Evolutionary conservation across 345 rosid species (phyloP), one percentile per base, ranked within the genome.

Genomic region (Salix suchowensis): DNA sequence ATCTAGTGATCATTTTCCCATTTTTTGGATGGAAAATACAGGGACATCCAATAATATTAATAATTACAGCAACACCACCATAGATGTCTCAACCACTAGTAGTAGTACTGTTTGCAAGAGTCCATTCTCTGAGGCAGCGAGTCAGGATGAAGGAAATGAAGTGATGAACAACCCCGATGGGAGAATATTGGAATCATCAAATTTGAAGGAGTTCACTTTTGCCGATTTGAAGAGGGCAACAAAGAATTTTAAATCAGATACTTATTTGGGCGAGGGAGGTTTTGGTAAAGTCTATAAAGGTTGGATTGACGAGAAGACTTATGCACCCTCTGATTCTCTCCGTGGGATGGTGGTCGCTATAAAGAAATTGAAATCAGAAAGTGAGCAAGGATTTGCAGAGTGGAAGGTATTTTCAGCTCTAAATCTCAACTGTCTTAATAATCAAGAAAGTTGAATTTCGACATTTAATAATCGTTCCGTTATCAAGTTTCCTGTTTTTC

Each of bases 201-300:
- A 72, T 75, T 86, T 94, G 72, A 90, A 84, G 76, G 87, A 77
- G 39, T 92, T 86, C 76, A 87, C 73, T 65, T 85, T 94, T 82
- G 70, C 85, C 55, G 97, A 93, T 46, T 77, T 92, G 79, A 90
- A 77, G 79, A 74, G 71, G 1, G 92, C 97, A 1, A 89, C 97
- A 0, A 91, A 74, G 83, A 89, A 85, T 75, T 93, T 94, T 77
- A 86, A 72, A 71, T 15, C 89, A 60, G 94, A 95, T 44, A 70
- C 89, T 75, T 67, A 89, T 79, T 76, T 94, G 86, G 97, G 97
- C 3, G 88, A 91, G 79, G 98, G 97, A 37, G 94, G 93, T 15
- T 94, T 92, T 18, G 97, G 98, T 1, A 88, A 76, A 70, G 98
- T 94, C 64, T 94, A 79, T 82, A 91, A 87, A 85, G 97, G 98